Evolutionary conservation across 805 yeast genomes (phyloP).

Genomic region (Metschnikowia hibisci): DNA sequence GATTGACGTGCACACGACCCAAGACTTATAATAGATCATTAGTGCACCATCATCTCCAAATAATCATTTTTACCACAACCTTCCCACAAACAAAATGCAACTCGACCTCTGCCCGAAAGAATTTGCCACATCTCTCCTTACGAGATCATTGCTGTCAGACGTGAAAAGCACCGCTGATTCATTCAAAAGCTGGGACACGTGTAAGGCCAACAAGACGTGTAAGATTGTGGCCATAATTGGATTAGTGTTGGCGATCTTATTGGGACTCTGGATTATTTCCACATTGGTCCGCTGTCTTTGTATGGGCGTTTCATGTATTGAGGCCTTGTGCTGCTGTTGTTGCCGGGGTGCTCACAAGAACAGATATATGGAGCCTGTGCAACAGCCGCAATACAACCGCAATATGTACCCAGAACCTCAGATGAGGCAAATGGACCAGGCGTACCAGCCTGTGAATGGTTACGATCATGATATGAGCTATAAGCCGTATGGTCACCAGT

Average conservation of each 20-base stretch:
- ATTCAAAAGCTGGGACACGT: constrained; percentile 68
- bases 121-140: constrained; percentile 5
- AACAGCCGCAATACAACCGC: constrained; percentile 26
- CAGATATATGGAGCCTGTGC: constrained; percentile 18
- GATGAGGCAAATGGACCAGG: constrained; percentile 13
- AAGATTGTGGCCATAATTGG: constrained; percentile 75
- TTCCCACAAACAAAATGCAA: constrained; percentile 3
- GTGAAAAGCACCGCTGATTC: constrained; percentile 43
- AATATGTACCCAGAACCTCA: constrained; percentile 32
- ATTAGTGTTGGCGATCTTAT: constrained; percentile 52
- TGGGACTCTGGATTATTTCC: constrained; percentile 54
- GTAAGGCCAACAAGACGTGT: constrained; percentile 75
- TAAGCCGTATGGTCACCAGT: constrained; percentile 6
- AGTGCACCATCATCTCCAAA: background rate
- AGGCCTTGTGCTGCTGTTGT: constrained; percentile 48
- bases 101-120: constrained; percentile 13
- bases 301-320: constrained; percentile 47
- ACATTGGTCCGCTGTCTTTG: constrained; percentile 54
- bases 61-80: background rate
- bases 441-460: constrained; percentile 13
- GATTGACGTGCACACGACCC: background rate
- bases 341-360: constrained; percentile 25
- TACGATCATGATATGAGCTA: constrained; percentile 6
- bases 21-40: background rate
- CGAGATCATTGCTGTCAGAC: constrained; percentile 12